Conservation (phyloP, 2,329 filamentous ascomycete species). For the Aspergillus oerlinghausenensis region DNA sequence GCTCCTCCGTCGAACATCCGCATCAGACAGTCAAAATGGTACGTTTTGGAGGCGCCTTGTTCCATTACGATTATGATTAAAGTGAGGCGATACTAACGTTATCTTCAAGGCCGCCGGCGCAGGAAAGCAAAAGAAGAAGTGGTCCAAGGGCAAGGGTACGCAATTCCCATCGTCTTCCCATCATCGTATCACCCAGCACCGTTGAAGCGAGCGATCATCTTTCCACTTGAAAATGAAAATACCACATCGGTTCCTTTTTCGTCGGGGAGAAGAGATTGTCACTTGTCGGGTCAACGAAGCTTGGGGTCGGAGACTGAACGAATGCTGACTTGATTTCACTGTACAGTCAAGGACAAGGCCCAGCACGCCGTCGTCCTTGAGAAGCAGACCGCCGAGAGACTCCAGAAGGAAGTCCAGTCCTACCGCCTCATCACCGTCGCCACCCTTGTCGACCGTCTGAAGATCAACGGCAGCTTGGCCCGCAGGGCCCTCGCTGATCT, state of each 20-base stretch:
- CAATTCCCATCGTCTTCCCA: slow-evolving; percentile 13
- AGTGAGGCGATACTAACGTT: slow-evolving; percentile 11
- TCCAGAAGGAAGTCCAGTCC: slow-evolving; percentile 99
- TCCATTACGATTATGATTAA: not conserved
- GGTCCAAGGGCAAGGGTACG: slow-evolving; percentile 55
- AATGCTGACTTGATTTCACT: slow-evolving; percentile 20
- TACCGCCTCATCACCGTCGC: slow-evolving; percentile 99
- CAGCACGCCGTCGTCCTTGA: slow-evolving; percentile 98
- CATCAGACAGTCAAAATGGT: slow-evolving; percentile 38
- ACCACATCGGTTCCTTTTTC: slow-evolving; percentile 13
- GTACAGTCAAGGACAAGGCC: slow-evolving; percentile 99
- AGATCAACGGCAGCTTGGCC: slow-evolving; percentile 99
- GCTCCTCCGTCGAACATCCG: slow-evolving; percentile 32
- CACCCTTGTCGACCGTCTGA: slow-evolving; percentile 97
- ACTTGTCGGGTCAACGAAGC: not conserved
- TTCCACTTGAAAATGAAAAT: slow-evolving; percentile 13
- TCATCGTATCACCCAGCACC: slow-evolving; percentile 4
- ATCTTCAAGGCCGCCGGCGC: slow-evolving; percentile 38
- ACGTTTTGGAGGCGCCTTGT: slow-evolving; percentile 12
- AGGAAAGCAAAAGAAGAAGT: slow-evolving; percentile 56
- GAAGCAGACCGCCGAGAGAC: slow-evolving; percentile 95
- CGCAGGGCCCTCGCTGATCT: slow-evolving; percentile 84
- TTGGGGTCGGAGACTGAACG: slow-evolving; percentile 5
- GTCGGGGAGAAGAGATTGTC: not conserved
- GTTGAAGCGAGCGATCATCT: slow-evolving; percentile 12